Conservation (phyloP, 2,329 filamentous ascomycete genomes). For the Drechslera avenae region DNA sequence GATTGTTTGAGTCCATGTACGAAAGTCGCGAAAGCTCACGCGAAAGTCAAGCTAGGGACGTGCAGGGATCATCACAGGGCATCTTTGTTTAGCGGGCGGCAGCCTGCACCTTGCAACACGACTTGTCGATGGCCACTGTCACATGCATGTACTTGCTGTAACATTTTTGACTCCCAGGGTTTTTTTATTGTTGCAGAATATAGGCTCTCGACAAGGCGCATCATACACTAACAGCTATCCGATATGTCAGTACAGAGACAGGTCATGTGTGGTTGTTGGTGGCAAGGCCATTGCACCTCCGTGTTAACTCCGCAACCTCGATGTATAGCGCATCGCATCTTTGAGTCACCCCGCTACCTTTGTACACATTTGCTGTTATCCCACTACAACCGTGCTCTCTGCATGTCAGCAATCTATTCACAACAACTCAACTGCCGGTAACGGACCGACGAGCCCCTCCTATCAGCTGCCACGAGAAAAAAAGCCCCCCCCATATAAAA, state of each 20-base stretch:
- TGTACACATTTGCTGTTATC: neutral
- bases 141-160: no score
- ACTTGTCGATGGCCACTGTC: no score
- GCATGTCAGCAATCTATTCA: neutral
- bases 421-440: neutral
- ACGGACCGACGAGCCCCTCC: neutral
- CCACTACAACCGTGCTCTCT: neutral
- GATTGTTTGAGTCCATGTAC: constrained; percentile 24
- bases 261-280: no score
- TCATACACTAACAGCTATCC: constrained; percentile 2
- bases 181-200: neutral
- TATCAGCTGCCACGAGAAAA: neutral
- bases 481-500: constrained; percentile 4
- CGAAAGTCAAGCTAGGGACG: constrained; percentile 18
- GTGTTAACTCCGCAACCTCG: constrained; percentile 20
- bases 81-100: constrained; percentile 3
- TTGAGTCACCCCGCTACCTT: constrained; percentile 25
- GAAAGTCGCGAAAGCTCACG: constrained; percentile 25
- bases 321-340: constrained; percentile 6
- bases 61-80: constrained; percentile 16
- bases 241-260: no score
- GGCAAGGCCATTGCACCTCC: constrained; percentile 2
- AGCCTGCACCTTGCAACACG: no score
- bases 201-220: neutral
- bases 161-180: no score